phyloP scores from a whole-genome alignment of 495 filamentous ascomycete genomes.

The Aspergillus nidulans region DNA sequence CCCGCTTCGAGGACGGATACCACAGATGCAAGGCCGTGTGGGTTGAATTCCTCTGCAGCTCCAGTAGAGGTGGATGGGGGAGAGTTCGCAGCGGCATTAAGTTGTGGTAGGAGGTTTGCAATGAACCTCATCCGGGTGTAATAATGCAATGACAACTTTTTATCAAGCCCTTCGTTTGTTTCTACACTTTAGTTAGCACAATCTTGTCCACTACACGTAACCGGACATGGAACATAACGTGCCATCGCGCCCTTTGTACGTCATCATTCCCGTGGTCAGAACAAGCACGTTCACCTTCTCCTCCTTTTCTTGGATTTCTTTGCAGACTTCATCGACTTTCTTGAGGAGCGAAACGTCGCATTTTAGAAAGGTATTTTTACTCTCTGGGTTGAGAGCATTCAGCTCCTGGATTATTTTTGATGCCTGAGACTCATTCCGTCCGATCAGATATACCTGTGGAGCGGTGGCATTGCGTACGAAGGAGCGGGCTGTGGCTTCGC shows the following conservation, averaged over 20 bases:
- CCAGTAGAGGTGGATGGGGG: slow-evolving; percentile 31
- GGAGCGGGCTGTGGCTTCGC: not conserved
- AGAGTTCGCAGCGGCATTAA: slow-evolving; percentile 18
- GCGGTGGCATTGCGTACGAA: not conserved
- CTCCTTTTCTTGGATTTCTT: not conserved
- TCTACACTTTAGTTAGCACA: slow-evolving; percentile 26
- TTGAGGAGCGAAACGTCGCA: not conserved
- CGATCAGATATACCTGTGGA: slow-evolving; percentile 1
- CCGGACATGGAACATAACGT: not conserved
- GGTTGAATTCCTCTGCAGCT: not conserved
- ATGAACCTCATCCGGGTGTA: slow-evolving; percentile 59
- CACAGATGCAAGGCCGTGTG: slow-evolving; percentile 23
- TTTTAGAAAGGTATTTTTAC: not conserved
- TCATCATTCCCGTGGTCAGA: not conserved
- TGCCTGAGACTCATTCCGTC: not conserved
- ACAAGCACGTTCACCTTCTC: not conserved
- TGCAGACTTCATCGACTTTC: slow-evolving; percentile 2
- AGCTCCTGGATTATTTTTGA: not conserved
- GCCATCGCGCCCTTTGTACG: not conserved
- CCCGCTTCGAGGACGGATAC: slow-evolving; percentile 46
- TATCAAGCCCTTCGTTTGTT: slow-evolving; percentile 53
- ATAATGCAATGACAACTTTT: slow-evolving; percentile 47
- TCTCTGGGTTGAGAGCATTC: not conserved
- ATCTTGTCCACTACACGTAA: too few species aligned
- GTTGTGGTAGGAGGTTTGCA: slow-evolving; percentile 52